Percentiles rank a stretch among this genome's conserved stretches.
These are phyloP conservation scores for Epichloe amarillans DNA, from an alignment of 2,329 filamentous ascomycete species.

Conservation along the genomic window DNA sequence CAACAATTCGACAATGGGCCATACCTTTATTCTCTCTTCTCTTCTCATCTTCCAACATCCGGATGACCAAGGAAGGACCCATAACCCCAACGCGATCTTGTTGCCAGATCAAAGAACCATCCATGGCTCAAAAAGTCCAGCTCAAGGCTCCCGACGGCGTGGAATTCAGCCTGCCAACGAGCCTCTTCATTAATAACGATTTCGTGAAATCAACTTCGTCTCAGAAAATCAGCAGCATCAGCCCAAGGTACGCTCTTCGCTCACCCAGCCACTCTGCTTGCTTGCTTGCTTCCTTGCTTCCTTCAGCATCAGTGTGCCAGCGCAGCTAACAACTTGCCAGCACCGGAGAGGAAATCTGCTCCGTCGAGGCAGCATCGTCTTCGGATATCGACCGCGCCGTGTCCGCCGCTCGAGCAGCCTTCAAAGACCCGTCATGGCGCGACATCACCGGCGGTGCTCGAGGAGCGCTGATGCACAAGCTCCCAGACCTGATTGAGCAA, in stretches of 20 bases:
- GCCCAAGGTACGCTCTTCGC: conserved; percentile 24
- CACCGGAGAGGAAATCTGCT: conserved; percentile 19
- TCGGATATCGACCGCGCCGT: conserved; percentile 22
- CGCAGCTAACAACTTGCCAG: conserved; percentile 7
- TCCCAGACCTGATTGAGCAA: conserved; percentile 56
- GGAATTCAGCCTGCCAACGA: conserved; percentile 52
- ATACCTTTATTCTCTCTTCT: too few species aligned
- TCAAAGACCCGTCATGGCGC: conserved; percentile 55
- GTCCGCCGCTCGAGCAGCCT: conserved; percentile 46
- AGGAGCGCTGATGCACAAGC: conserved; percentile 54
- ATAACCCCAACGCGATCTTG: too few species aligned
- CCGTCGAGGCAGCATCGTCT: conserved; percentile 17
- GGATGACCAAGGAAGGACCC: too few species aligned
- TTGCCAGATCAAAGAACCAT: neutral
- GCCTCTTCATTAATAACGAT: conserved; percentile 68
- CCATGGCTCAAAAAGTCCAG: conserved; percentile 8
- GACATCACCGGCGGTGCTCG: conserved; percentile 53
- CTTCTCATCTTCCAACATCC: too few species aligned
- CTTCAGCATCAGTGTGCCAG: neutral
- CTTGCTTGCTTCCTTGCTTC: neutral
- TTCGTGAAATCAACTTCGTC: conserved; percentile 49
- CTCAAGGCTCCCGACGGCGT: conserved; percentile 42
- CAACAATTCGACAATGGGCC: too few species aligned
- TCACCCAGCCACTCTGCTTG: neutral
- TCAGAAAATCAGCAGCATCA: conserved; percentile 45